Base-by-base conservation (phyloP, 2,329 filamentous ascomycete genomes). In the Ophiostoma tasmaniense region DNA sequence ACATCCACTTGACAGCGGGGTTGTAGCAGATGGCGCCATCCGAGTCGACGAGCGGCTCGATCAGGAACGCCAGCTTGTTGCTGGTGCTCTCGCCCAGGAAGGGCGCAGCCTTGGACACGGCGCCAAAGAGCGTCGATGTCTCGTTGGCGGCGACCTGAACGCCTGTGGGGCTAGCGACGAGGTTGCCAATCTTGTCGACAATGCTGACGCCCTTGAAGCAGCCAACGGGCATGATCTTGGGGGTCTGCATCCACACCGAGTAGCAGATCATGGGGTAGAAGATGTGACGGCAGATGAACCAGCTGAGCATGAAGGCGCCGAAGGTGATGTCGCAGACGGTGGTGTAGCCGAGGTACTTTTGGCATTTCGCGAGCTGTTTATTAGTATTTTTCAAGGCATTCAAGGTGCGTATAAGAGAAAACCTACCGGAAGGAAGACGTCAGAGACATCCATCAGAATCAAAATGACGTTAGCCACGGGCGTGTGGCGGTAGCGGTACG, bases 381-480 rank as follows among this genome's bases (percentile, higher is more conserved):
- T 64, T 37, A 64, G 61, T 22, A 61, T 8, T 33, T 5, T 6
- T 4, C 8, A 33, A 33, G 5, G 1, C 33, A 33, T 33, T 5
- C 33, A 33, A 33, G 33, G 33, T 33, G 33, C 8, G 1, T 33
- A 33, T 33, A 33, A 33, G 33, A 30, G 4, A 30, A 35, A 37
- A 25, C 89, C 77, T 82, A 97, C 92, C 62, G 94, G 90, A 55
- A 99, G 84, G 71, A 97, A 84, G 66, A 97, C 84, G 76, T 98
- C 95, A 64, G 96, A 92, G 67, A 96, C 84, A 76, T 99, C 95
- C 93, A 98, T 97, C 73, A 96, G 84, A 68, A 92, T 90, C 66
- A 99, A 82, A 71, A 98, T 92, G 65, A 96, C 85, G 75, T 93
- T 95, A 68, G 92, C 94, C 35, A 97, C 91, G 64, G 91, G 90